Conservation (phyloP, 305 asterid species). For the Andrographis paniculata region DNA sequence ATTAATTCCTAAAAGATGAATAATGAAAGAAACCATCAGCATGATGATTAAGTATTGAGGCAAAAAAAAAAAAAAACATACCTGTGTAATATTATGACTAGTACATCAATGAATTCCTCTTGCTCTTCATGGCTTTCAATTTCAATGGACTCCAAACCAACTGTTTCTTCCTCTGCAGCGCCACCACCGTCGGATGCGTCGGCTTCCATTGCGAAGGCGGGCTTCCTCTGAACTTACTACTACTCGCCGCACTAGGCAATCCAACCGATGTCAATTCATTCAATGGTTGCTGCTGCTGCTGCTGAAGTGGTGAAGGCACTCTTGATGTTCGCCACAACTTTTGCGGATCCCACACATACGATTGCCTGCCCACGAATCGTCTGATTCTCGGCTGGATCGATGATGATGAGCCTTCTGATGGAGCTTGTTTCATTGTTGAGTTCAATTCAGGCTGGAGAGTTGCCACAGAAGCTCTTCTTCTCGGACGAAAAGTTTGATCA, state of each 20-base stretch:
- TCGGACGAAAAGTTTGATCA: slow-evolving; percentile 48
- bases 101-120: slow-evolving; percentile 40
- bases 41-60: no score
- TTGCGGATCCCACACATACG: slow-evolving; percentile 83
- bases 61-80: no score
- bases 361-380: slow-evolving; percentile 37
- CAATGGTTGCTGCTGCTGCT: slow-evolving; percentile 27
- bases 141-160: slow-evolving; percentile 90
- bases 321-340: slow-evolving; percentile 65
- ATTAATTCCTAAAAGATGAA: no score
- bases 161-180: slow-evolving; percentile 70
- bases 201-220: slow-evolving; percentile 88
- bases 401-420: slow-evolving; percentile 27
- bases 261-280: no score
- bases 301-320: slow-evolving; percentile 59
- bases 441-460: slow-evolving; percentile 33
- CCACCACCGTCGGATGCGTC: slow-evolving; percentile 80
- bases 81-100: no score
- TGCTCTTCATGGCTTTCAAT: no score
- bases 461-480: slow-evolving; percentile 62
- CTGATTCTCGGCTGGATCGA: slow-evolving; percentile 24
- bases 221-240: slow-evolving; percentile 20
- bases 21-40: no score
- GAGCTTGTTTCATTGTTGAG: slow-evolving; percentile 25
- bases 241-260: no score